A percentile compares a stretch with the other conserved stretches of the same genome.
Conservation (phyloP, 768 basidiomycete genomes). For the Botryobasidium botryosum region DNA sequence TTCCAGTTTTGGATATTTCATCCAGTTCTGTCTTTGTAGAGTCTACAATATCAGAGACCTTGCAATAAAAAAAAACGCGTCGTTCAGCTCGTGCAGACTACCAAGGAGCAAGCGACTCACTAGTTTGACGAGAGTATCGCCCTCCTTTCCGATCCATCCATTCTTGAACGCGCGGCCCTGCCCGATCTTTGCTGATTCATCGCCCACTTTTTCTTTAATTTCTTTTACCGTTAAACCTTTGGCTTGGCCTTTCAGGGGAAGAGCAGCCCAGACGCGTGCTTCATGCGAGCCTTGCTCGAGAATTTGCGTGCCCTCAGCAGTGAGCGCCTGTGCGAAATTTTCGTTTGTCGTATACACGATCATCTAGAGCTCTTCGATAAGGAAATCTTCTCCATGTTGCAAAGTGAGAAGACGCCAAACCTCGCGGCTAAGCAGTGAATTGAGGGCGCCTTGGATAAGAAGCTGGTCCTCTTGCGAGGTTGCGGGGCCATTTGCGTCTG, state of each 20-base stretch:
- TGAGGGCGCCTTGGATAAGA: constrained; percentile 73
- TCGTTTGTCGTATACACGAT: constrained; percentile 67
- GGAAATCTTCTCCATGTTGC: no score
- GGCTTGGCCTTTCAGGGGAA: constrained; percentile 56
- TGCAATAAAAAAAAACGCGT: background rate
- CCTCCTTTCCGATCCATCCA: constrained; percentile 90
- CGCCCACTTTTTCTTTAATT: constrained; percentile 62
- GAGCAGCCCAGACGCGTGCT: constrained; percentile 78
- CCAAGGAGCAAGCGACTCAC: constrained; percentile 35
- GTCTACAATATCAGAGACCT: constrained; percentile 57
- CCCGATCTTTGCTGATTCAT: constrained; percentile 81
- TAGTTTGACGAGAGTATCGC: constrained; percentile 67
- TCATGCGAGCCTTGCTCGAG: constrained; percentile 80
- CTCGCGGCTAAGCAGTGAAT: constrained; percentile 75
- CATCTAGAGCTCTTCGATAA: constrained; percentile 38
- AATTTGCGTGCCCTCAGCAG: constrained; percentile 69
- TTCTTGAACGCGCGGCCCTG: constrained; percentile 95
- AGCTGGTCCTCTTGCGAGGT: constrained; percentile 63
- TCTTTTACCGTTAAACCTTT: constrained; percentile 45
- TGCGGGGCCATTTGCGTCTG: constrained; percentile 41
- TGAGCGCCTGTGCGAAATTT: constrained; percentile 51
- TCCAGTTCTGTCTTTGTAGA: constrained; percentile 55
- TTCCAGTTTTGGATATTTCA: constrained; percentile 57
- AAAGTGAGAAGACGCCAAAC: constrained; percentile 25
- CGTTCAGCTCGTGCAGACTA: background rate